phyloP scores from a whole-genome alignment of 805 yeast genomes.

The Saccharomycopsis sp. region DNA sequence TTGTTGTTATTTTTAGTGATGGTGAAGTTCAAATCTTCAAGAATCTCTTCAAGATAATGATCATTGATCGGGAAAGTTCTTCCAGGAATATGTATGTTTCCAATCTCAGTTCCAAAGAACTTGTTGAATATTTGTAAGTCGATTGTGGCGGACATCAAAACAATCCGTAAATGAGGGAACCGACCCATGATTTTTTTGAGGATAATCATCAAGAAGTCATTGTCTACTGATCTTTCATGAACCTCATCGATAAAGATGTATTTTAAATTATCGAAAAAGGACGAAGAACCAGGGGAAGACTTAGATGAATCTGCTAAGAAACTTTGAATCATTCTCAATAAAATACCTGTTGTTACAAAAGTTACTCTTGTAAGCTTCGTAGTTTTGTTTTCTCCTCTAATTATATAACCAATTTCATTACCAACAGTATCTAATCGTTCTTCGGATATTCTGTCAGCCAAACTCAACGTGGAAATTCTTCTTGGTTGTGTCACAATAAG shows the following conservation, averaged over 20 bases:
- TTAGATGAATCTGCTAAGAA: conserved; percentile 30
- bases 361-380: conserved; percentile 58
- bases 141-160: conserved; percentile 93
- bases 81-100: conserved; percentile 82
- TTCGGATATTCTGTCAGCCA: conserved; percentile 86
- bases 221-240: conserved; percentile 91
- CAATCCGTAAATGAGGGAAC: conserved; percentile 52
- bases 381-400: conserved; percentile 82
- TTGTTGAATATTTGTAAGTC: conserved; percentile 58
- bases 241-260: conserved; percentile 91
- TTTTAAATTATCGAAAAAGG: conserved; percentile 47
- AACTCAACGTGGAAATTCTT: conserved; percentile 89
- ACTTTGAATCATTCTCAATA: conserved; percentile 74
- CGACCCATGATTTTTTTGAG: conserved; percentile 53
- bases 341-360: conserved; percentile 89
- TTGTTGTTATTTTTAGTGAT: conserved; percentile 28
- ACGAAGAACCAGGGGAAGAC: conserved; percentile 27
- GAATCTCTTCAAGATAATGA: conserved; percentile 59
- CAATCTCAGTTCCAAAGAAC: conserved; percentile 50
- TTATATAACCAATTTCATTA: conserved; percentile 78
- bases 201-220: conserved; percentile 76
- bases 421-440: conserved; percentile 62
- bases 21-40: conserved; percentile 51
- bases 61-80: conserved; percentile 89
- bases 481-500: conserved; percentile 93